Conservation (phyloP, 1,284 basidiomycete genomes). For the Trichosporon ovoides region DNA sequence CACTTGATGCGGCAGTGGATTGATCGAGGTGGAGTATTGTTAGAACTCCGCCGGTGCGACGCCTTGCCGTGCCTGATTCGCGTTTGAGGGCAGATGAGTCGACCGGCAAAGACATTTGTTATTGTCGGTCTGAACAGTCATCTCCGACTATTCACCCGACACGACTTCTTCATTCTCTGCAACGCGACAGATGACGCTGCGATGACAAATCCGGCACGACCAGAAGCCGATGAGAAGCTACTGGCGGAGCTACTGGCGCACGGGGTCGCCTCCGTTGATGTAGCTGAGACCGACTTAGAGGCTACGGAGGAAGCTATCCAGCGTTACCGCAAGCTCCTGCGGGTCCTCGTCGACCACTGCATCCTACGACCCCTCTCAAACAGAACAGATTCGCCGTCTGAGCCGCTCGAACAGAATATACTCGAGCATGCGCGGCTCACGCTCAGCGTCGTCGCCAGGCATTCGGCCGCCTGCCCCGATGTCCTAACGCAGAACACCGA, state of each 20-base stretch:
- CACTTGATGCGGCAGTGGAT: neutral
- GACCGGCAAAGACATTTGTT: neutral
- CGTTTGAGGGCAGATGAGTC: neutral
- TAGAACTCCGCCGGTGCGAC: neutral
- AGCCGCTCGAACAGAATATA: neutral
- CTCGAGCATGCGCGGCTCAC: conserved; percentile 31
- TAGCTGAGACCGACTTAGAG: conserved; percentile 15
- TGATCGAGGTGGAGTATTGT: neutral
- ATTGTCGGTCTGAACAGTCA: neutral
- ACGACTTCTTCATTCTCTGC: neutral
- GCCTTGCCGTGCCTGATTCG: neutral
- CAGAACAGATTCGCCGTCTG: neutral
- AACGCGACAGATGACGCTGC: neutral
- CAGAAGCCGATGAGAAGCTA: conserved; percentile 21
- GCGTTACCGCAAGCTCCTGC: conserved; percentile 33
- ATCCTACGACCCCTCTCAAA: conserved; percentile 26
- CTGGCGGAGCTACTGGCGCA: conserved; percentile 36
- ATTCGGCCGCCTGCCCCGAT: conserved; percentile 25
- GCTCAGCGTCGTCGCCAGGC: conserved; percentile 30
- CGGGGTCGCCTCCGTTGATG: conserved; percentile 28
- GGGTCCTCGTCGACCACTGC: conserved; percentile 36
- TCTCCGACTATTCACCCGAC: neutral
- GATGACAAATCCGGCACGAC: neutral
- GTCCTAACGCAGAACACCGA: conserved; percentile 19
- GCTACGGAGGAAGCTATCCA: conserved; percentile 3